Base-by-base conservation (phyloP, 768 basidiomycete species). In the Leucogyrophana mollusca region DNA sequence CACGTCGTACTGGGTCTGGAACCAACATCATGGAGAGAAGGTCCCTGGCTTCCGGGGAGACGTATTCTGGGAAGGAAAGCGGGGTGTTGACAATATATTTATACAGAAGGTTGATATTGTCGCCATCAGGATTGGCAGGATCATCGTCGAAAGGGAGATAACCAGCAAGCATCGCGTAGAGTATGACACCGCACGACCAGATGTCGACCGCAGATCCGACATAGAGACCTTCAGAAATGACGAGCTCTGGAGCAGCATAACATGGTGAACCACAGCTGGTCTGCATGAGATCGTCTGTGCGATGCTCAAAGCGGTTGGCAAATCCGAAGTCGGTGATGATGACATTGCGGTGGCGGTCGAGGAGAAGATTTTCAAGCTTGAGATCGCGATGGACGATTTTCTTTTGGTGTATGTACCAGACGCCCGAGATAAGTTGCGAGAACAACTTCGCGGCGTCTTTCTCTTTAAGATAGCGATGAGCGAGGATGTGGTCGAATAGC, bases 291-390 rank as follows among this genome's bases (percentile, higher is more conserved):
- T 99, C 96, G 68, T 94, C 92, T 9, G 84, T 53, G 24, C 84
- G 83, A 60, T 95, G 90, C 65, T 95, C 92, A 63, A 98, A 99
- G 40, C 89, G 85, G 71, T 98, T 99, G 50, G 96, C 96, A 59
- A 98, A 99, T 10, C 96, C 96, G 65, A 99, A 99, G 65, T 98
- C 96, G 47, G 96, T 97, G 73, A 99, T 96, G 73, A 99, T 95
- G 54, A 99, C 92, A 62, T 99, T 98, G 41, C 96, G 84, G 61
- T 97, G 84, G 51, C 94, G 88, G 72, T 99, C 96, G 47, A 99
- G 84, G 34, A 99, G 84, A 3, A 99, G 76, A 62, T 98, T 99
- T 72, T 98, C 95, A 54, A 99, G 85, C 71, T 99, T 99, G 67
- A 99, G 86, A 71, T 99, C 95, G 48, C 96, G 91, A 66, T 99